These are phyloP conservation scores for Picochlorum sp. DNA, from an alignment of 139 green algal genomes.

Conservation along the genomic window DNA sequence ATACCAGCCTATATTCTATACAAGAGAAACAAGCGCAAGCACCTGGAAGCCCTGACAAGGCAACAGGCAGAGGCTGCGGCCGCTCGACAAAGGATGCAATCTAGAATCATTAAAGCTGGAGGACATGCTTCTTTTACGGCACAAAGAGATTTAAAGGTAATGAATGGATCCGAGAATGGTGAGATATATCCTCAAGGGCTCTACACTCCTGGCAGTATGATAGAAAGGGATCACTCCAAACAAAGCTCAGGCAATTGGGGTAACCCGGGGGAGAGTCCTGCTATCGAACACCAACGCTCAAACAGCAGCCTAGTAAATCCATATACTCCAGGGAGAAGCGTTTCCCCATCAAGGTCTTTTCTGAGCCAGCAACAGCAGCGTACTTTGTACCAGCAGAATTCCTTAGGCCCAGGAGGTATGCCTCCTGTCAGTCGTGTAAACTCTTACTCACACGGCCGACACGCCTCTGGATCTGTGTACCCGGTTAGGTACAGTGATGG, in stretches of 20 bases:
- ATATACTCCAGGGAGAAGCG: background rate
- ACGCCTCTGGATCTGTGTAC: background rate
- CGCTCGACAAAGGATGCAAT: slow-evolving; percentile 1
- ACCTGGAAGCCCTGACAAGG: slow-evolving; percentile 1
- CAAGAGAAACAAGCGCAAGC: slow-evolving; percentile 3
- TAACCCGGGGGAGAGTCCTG: background rate
- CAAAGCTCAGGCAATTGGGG: no score
- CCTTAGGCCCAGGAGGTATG: background rate
- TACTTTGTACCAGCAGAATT: background rate
- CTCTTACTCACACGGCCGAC: background rate
- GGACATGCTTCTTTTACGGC: background rate
- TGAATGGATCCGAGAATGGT: background rate
- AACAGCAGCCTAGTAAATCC: background rate
- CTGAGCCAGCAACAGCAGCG: background rate
- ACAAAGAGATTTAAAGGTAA: no score
- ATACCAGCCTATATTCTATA: slow-evolving; percentile 2
- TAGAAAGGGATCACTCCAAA: no score
- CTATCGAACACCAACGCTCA: background rate
- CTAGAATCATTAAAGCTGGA: slow-evolving; percentile 5
- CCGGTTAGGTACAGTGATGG: background rate
- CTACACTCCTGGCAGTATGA: background rate
- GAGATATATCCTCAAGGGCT: background rate
- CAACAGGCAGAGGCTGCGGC: slow-evolving; percentile 5
- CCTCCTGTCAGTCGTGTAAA: background rate
- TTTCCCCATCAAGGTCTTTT: background rate